These are phyloP conservation scores for Zea luxurians DNA, from an alignment of 176 grass and related monocot species.

Conservation along the genomic window DNA sequence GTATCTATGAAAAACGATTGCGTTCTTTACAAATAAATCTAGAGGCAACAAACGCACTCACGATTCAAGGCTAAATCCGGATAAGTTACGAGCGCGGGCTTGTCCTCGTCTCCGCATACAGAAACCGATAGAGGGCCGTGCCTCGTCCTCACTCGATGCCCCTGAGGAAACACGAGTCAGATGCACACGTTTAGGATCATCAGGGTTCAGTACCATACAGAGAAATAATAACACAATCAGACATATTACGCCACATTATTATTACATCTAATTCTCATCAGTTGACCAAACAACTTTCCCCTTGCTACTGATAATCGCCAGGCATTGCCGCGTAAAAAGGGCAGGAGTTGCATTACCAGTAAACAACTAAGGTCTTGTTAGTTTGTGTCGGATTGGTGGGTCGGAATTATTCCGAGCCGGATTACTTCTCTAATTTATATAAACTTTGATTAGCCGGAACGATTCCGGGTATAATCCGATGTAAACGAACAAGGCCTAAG, in stretches of 20 bases:
- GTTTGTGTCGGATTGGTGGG: too few relatives aligned
- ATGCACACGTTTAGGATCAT: slow-evolving; percentile 6
- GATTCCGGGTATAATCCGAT: too few relatives aligned
- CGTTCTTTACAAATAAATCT: neutral
- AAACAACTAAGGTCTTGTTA: too few relatives aligned
- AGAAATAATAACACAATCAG: neutral
- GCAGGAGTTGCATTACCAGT: neutral
- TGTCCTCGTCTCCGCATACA: slow-evolving; percentile 77
- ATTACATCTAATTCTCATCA: neutral
- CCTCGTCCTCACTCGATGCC: slow-evolving; percentile 66
- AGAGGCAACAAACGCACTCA: slow-evolving; percentile 20
- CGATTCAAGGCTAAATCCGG: slow-evolving; percentile 81
- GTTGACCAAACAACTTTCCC: neutral
- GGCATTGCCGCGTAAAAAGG: neutral
- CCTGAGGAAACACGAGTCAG: slow-evolving; percentile 49
- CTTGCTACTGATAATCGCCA: neutral
- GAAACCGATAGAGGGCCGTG: slow-evolving; percentile 64
- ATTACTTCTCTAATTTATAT: too few relatives aligned
- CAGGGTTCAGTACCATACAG: neutral
- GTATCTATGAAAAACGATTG: neutral
- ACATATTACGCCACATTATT: neutral
- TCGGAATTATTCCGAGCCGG: too few relatives aligned
- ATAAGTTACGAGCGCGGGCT: slow-evolving; percentile 74
- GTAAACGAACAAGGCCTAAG: too few relatives aligned
- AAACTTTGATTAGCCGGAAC: too few relatives aligned